phyloP scores from a whole-genome alignment of 2,329 filamentous ascomycete genomes.

The Tricladium varicosporioides region DNA sequence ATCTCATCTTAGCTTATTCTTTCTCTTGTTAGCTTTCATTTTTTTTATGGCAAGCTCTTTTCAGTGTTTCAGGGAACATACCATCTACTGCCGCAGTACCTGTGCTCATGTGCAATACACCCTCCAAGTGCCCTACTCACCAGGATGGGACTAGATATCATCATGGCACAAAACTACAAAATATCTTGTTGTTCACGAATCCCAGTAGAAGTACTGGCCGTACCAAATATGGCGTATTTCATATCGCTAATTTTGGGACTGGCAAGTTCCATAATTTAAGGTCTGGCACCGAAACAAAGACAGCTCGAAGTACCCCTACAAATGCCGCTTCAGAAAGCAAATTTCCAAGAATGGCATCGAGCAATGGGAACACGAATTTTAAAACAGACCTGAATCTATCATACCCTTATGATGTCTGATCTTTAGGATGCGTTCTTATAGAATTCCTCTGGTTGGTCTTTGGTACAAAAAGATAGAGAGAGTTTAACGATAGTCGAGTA shows the following conservation, averaged over 20 bases:
- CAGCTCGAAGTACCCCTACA: slow-evolving; percentile 1
- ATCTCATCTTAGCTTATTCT: too few species aligned
- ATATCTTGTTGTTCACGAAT: background rate
- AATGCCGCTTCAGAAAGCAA: slow-evolving; percentile 5
- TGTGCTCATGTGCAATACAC: too few species aligned
- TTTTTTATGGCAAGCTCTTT: too few species aligned
- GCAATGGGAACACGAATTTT: background rate
- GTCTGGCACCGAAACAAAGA: slow-evolving; percentile 1
- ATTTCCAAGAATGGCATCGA: background rate
- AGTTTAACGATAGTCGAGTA: background rate
- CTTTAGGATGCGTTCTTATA: slow-evolving; percentile 2
- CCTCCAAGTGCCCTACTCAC: too few species aligned
- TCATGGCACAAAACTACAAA: slow-evolving; percentile 8
- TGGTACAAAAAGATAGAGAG: background rate
- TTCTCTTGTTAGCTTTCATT: too few species aligned
- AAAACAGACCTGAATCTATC: background rate
- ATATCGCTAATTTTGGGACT: slow-evolving; percentile 9
- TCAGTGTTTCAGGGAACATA: too few species aligned
- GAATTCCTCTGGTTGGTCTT: slow-evolving; percentile 3
- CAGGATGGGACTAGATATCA: background rate
- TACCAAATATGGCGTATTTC: background rate
- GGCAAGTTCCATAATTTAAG: slow-evolving; percentile 3
- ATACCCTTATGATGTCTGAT: slow-evolving; percentile 2
- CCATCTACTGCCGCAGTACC: too few species aligned
- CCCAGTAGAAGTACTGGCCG: background rate